phyloP scores from a whole-genome alignment of 768 basidiomycete species.

The Trametes cingulata region DNA sequence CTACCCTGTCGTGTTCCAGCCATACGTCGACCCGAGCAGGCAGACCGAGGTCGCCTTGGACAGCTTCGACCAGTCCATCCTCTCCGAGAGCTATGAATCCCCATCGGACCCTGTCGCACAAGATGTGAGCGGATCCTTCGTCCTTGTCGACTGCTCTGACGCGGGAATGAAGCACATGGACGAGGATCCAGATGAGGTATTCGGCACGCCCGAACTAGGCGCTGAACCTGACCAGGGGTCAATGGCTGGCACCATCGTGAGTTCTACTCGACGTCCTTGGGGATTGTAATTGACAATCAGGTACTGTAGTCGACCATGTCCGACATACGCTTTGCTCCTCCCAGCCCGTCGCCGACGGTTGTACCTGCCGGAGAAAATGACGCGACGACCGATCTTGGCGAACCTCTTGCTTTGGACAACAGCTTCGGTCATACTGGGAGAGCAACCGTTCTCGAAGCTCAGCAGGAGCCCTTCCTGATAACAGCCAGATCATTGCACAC shows the following conservation, averaged over 20 bases:
- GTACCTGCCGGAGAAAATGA: no score
- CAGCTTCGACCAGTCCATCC: background rate
- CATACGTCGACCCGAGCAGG: background rate
- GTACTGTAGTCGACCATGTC: no score
- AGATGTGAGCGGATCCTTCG: constrained; percentile 10
- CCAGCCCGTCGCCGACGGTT: no score
- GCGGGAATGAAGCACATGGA: background rate
- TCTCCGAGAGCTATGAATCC: background rate
- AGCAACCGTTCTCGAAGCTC: background rate
- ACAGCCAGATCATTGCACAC: background rate
- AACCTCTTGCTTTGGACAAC: background rate
- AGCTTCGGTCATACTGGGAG: no score
- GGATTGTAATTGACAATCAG: no score
- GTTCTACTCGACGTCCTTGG: no score
- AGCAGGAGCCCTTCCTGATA: background rate
- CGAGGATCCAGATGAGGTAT: constrained; percentile 4
- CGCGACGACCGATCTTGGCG: background rate
- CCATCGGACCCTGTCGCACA: background rate
- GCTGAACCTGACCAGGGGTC: background rate
- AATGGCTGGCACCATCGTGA: no score
- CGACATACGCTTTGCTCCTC: no score
- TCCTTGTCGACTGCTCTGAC: background rate
- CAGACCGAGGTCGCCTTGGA: background rate
- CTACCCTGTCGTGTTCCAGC: background rate
- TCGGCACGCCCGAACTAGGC: background rate